These are phyloP conservation scores for Candida adriatica DNA, from an alignment of 805 yeast species.

Conservation along the genomic window DNA sequence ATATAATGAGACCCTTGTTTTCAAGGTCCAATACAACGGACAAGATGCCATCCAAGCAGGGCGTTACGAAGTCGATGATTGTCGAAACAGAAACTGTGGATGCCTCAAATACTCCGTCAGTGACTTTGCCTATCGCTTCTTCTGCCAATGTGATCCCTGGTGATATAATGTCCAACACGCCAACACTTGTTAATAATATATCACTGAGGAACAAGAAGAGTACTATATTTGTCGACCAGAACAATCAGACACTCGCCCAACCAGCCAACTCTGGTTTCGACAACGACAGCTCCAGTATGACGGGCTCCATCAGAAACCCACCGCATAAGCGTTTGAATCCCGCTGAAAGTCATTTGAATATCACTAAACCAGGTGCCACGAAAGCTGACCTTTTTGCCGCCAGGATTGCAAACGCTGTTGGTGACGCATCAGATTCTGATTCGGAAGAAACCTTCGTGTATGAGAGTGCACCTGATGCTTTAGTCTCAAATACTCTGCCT, in stretches of 20 bases:
- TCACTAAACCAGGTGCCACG: conserved; percentile 36
- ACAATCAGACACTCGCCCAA: conserved; percentile 7
- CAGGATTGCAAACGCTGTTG: conserved; percentile 87
- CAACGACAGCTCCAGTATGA: conserved; percentile 18
- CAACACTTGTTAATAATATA: conserved; percentile 22
- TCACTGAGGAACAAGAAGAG: conserved; percentile 30
- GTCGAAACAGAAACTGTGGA: conserved; percentile 62
- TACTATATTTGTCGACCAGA: conserved; percentile 21
- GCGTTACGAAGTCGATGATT: conserved; percentile 33
- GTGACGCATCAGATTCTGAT: conserved; percentile 80
- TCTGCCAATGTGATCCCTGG: conserved; percentile 9
- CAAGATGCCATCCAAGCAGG: conserved; percentile 9
- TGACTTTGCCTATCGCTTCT: conserved; percentile 22
- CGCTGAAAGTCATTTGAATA: conserved; percentile 15
- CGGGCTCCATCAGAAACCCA: conserved; percentile 22
- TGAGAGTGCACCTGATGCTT: conserved; percentile 38
- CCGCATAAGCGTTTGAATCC: conserved; percentile 15
- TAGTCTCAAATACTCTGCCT: conserved; percentile 16
- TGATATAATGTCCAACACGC: conserved; percentile 18
- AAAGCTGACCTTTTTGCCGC: conserved; percentile 95
- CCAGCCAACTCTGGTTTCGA: conserved; percentile 10
- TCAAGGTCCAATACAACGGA: conserved; percentile 22
- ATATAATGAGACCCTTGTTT: conserved; percentile 18
- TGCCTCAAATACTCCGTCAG: conserved; percentile 28
- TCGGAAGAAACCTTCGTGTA: conserved; percentile 96